Evolutionary conservation across 108 stramenopile genomes (phyloP).

Genomic region (Cyclotella baltica): DNA sequence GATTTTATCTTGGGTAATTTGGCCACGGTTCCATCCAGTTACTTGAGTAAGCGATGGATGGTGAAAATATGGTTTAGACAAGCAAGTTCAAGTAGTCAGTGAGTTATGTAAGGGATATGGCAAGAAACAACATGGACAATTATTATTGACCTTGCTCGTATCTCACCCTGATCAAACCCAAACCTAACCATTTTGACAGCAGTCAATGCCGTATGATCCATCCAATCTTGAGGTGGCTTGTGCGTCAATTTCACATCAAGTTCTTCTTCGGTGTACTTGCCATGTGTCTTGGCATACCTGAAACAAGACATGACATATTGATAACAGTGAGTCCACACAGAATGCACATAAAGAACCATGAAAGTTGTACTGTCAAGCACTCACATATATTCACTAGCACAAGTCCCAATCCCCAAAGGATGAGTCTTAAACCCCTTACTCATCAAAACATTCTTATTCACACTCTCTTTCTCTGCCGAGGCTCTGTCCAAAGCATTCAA

Average conservation of each 20-base stretch:
- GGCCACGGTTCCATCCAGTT: slow-evolving; percentile 66
- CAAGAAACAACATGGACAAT: too few species aligned
- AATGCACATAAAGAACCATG: not conserved
- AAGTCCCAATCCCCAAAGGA: slow-evolving; percentile 56
- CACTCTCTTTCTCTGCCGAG: slow-evolving; percentile 18
- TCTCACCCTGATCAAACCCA: slow-evolving; percentile 71
- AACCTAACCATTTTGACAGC: slow-evolving; percentile 70
- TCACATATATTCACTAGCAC: slow-evolving; percentile 56
- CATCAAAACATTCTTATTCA: slow-evolving; percentile 8
- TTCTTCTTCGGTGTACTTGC: slow-evolving; percentile 70
- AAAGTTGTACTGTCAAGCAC: not conserved
- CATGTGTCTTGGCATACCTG: slow-evolving; percentile 66
- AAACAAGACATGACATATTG: not conserved
- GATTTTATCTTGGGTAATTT: slow-evolving; percentile 68
- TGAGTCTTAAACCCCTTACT: slow-evolving; percentile 39
- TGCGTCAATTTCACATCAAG: slow-evolving; percentile 79
- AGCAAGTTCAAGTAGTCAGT: not conserved
- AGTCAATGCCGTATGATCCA: slow-evolving; percentile 65
- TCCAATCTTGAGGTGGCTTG: slow-evolving; percentile 47
- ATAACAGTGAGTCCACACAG: not conserved
- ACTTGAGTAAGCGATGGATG: not conserved
- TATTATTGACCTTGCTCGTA: not conserved
- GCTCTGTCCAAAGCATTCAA: slow-evolving; percentile 69
- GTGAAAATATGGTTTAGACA: not conserved
- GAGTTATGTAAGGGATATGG: too few species aligned